A percentile compares a stretch with the other conserved stretches of the same genome.
Evolutionary conservation across 2,329 filamentous ascomycete species (phyloP).

Genomic region (Boeremia exigua): DNA sequence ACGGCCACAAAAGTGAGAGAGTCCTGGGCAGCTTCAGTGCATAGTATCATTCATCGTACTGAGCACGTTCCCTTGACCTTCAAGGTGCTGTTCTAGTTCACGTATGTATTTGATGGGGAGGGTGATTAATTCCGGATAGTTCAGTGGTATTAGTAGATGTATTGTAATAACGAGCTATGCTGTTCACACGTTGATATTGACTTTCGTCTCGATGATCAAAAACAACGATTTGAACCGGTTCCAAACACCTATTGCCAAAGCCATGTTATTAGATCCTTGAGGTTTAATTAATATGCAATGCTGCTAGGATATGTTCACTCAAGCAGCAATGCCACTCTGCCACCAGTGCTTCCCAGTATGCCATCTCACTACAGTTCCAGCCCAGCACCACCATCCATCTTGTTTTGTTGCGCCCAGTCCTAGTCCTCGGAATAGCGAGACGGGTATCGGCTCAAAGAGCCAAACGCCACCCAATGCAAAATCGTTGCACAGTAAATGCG

Average conservation of each 20-base stretch:
- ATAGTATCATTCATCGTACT: not conserved
- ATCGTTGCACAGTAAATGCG: constrained; percentile 73
- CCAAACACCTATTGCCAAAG: not conserved
- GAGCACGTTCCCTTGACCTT: not conserved
- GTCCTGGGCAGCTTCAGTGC: not conserved
- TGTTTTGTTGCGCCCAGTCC: constrained; percentile 64
- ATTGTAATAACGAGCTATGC: not conserved
- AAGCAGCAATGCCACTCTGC: constrained; percentile 60
- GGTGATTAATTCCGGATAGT: not conserved
- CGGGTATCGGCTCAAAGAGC: constrained; percentile 81
- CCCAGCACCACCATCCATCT: constrained; percentile 73
- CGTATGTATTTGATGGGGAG: not conserved
- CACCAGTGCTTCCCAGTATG: constrained; percentile 69
- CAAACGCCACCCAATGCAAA: constrained; percentile 76
- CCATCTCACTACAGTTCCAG: constrained; percentile 61
- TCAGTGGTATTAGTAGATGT: not conserved
- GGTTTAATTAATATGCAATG: not conserved
- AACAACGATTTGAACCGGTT: not conserved
- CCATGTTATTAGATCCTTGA: not conserved
- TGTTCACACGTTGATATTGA: not conserved
- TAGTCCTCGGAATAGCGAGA: constrained; percentile 72
- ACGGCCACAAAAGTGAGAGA: not conserved
- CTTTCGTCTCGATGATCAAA: not conserved
- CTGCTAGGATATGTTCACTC: not conserved
- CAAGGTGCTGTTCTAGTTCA: not conserved